phyloP scores from a whole-genome alignment of 1,284 basidiomycete genomes.

The Schizopora paradoxa region DNA sequence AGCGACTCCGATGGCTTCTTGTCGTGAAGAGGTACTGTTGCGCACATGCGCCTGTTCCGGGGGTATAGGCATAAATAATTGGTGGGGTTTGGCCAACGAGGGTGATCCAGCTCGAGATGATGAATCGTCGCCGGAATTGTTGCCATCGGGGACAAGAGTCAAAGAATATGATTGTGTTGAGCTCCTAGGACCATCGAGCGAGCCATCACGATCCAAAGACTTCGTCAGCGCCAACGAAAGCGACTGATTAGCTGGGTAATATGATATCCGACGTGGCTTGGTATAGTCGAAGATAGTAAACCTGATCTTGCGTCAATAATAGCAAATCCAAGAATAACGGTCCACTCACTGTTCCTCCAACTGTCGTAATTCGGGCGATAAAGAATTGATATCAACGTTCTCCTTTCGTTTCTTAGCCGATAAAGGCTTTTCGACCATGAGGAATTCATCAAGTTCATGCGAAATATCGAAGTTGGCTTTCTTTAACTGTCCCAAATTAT shows the following conservation, averaged over 20 bases:
- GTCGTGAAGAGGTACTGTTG: no score
- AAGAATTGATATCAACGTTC: conserved; percentile 76
- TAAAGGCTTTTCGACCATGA: conserved; percentile 94
- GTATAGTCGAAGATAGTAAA: conserved; percentile 77
- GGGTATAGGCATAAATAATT: no score
- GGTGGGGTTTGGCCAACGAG: no score
- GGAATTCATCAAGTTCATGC: conserved; percentile 93
- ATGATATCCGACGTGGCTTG: conserved; percentile 59
- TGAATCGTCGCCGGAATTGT: no score
- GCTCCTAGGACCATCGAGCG: conserved; percentile 12
- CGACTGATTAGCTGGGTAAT: conserved; percentile 75
- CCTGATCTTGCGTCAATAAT: conserved; percentile 31
- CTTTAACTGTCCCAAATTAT: conserved; percentile 35
- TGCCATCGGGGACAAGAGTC: no score
- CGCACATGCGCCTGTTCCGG: no score
- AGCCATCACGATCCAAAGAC: conserved; percentile 8
- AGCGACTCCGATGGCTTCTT: no score
- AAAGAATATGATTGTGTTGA: conserved; percentile 7
- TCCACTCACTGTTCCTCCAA: conserved; percentile 86
- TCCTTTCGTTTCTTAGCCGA: conserved; percentile 89
- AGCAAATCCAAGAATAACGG: neutral
- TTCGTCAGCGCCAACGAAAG: conserved; percentile 36
- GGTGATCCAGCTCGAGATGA: no score
- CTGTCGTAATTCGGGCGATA: conserved; percentile 86
- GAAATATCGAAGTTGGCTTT: conserved; percentile 96